These are phyloP conservation scores for Rutstroemia sp. DNA, from an alignment of 2,329 filamentous ascomycete genomes.

Conservation along the genomic window DNA sequence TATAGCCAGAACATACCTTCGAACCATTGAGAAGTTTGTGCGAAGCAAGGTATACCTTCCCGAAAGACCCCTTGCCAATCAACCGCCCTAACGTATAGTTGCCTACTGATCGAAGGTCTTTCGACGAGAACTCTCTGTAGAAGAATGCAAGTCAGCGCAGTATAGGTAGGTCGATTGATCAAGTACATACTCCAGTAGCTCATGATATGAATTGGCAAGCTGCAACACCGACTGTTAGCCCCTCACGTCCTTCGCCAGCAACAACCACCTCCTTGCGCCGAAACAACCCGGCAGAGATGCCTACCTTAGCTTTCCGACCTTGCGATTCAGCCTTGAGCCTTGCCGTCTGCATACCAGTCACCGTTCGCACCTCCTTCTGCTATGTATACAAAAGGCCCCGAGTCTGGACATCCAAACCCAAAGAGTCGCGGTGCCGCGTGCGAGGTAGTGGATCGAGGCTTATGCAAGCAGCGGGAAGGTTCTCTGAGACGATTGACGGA, in stretches of 20 bases:
- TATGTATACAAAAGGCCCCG: slow-evolving; percentile 20
- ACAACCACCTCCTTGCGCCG: slow-evolving; percentile 11
- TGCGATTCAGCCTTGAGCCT: slow-evolving; percentile 51
- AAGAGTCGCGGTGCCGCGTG: slow-evolving; percentile 1
- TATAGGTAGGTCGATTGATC: not conserved
- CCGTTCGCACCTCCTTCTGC: slow-evolving; percentile 28
- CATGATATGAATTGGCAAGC: slow-evolving; percentile 96
- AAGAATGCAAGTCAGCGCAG: slow-evolving; percentile 20
- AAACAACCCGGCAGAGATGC: not conserved
- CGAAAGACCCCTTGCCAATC: slow-evolving; percentile 96
- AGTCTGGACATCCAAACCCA: slow-evolving; percentile 9
- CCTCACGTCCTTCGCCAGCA: slow-evolving; percentile 22
- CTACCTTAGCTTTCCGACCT: slow-evolving; percentile 55
- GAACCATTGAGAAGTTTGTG: slow-evolving; percentile 98
- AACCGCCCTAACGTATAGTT: slow-evolving; percentile 89
- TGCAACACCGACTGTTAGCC: slow-evolving; percentile 34
- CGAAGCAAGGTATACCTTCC: slow-evolving; percentile 91
- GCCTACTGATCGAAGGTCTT: slow-evolving; percentile 84
- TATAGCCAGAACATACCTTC: slow-evolving; percentile 57
- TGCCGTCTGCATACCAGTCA: slow-evolving; percentile 37
- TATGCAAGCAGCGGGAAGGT: not conserved
- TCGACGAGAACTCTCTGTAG: slow-evolving; percentile 81
- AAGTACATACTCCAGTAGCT: slow-evolving; percentile 78
- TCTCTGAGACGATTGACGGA: not conserved
- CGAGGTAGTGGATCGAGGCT: slow-evolving; percentile 1